Evolutionary conservation across 768 basidiomycete genomes (phyloP), one percentile per base, ranked within the genome.

Genomic region (Fistulinella prunicolor): DNA sequence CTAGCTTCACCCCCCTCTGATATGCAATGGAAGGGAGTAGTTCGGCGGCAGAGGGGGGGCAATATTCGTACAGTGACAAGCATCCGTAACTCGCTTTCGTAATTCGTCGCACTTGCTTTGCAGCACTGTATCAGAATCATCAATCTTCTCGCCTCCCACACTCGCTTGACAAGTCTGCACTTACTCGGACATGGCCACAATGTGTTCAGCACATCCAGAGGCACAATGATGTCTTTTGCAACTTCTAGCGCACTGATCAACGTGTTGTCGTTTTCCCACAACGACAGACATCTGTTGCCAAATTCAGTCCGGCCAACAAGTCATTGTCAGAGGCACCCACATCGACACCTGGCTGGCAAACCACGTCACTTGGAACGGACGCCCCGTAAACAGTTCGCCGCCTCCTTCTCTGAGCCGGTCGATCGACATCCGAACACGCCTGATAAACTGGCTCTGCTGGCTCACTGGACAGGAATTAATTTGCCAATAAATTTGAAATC

Each of bases 351-450:
- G 85, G 50, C 79, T 82, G 26, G 79, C 70, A 54, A 86, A 86
- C 87, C 87, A 89, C 38, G 75, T 74, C 45, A 81, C 77, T 55
- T 84, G 79, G 64, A 79, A 88, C 1, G 87, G 87, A 0, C 85
- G 78, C 22, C 86, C 73, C 17, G 81, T 78, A 24, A 89, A 70
- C 56, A 81, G 68, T 50, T 83, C 72, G 0, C 75, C 80, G 29
- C 78, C 73, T 3, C 70, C 65, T 29, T 75, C 71, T n/a, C 70
- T 71, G 14, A 83, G 64, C 43, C 78, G 74, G 40, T 76, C 71
- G 17, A 86, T 72, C 16, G 82, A 73, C 22, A 69, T 59, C 57
- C 77, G 79, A 39, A 83, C 79, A 30, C 79, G 77, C 52, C 77
- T 72, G n/a, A 86, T 76, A 24, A 88, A 77, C 30, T 78, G 79